phyloP scores from a whole-genome alignment of 2,329 filamentous ascomycete species.

The Colletotrichum musicola region DNA sequence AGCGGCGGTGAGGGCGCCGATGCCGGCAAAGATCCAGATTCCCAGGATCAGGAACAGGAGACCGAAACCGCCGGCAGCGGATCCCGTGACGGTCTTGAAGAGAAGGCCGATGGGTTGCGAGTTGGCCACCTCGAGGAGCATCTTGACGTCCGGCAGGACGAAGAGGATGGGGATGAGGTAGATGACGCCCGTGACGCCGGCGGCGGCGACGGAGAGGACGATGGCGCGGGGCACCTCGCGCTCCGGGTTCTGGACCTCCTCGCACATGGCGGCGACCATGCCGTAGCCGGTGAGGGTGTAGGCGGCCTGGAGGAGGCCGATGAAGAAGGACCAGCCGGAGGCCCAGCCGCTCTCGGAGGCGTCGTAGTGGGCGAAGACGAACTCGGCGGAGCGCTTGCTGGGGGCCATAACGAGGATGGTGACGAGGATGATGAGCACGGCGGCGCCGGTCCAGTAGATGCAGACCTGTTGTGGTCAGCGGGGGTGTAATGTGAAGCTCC shows the following conservation, averaged over 20 bases:
- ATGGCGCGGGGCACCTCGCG: slow-evolving; percentile 79
- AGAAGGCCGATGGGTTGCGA: slow-evolving; percentile 82
- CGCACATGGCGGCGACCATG: slow-evolving; percentile 79
- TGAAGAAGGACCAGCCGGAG: slow-evolving; percentile 78
- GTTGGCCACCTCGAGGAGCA: slow-evolving; percentile 74
- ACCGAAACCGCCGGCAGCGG: slow-evolving; percentile 78
- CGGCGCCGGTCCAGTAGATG: slow-evolving; percentile 77
- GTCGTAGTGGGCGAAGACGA: slow-evolving; percentile 78
- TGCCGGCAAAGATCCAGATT: slow-evolving; percentile 82
- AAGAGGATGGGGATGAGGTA: slow-evolving; percentile 83
- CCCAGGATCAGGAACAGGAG: slow-evolving; percentile 82
- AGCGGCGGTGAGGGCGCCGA: slow-evolving; percentile 80
- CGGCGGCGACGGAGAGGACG: slow-evolving; percentile 75
- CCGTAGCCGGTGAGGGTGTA: slow-evolving; percentile 76
- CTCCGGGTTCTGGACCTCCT: slow-evolving; percentile 77
- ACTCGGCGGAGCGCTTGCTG: slow-evolving; percentile 67
- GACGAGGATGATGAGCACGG: slow-evolving; percentile 64
- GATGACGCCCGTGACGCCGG: slow-evolving; percentile 73
- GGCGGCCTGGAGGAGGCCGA: slow-evolving; percentile 75
- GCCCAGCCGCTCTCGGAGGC: slow-evolving; percentile 75
- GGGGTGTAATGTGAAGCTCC: not conserved
- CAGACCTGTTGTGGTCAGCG: slow-evolving; percentile 56
- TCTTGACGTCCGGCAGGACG: slow-evolving; percentile 76
- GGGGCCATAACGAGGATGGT: slow-evolving; percentile 73
- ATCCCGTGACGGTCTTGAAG: slow-evolving; percentile 82